A percentile compares a stretch with the other conserved stretches of the same genome.
phyloP scores from a whole-genome alignment of 495 filamentous ascomycete genomes.

The Aspergillus saccharolyticus region DNA sequence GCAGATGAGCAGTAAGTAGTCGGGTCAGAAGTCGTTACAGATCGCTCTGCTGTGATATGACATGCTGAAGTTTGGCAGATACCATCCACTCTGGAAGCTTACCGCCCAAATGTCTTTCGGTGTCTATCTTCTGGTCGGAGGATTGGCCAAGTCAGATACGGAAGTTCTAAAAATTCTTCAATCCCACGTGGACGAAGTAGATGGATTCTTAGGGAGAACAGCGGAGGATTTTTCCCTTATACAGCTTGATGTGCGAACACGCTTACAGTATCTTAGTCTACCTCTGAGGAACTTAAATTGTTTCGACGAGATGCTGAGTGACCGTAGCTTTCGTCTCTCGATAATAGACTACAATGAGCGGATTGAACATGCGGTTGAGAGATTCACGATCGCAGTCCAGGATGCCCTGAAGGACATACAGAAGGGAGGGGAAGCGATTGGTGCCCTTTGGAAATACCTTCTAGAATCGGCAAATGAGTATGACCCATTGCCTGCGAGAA shows the following conservation, averaged over 20 bases:
- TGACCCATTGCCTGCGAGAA: slow-evolving; percentile 36
- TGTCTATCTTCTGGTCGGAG: slow-evolving; percentile 79
- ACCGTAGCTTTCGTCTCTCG: slow-evolving; percentile 71
- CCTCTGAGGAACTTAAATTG: slow-evolving; percentile 77
- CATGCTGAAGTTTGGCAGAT: slow-evolving; percentile 27
- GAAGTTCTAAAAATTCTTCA: slow-evolving; percentile 88
- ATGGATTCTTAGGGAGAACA: slow-evolving; percentile 80
- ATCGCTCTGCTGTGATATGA: neutral
- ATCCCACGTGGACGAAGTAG: slow-evolving; percentile 87
- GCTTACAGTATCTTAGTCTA: slow-evolving; percentile 71
- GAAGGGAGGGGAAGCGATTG: slow-evolving; percentile 71
- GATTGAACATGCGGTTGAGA: slow-evolving; percentile 81
- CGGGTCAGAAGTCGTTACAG: neutral
- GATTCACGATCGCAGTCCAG: slow-evolving; percentile 68
- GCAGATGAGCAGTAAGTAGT: slow-evolving; percentile 48
- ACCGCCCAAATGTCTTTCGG: slow-evolving; percentile 92
- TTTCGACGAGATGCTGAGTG: slow-evolving; percentile 86
- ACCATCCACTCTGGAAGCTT: slow-evolving; percentile 86
- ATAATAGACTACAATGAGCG: slow-evolving; percentile 84
- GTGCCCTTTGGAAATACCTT: slow-evolving; percentile 73
- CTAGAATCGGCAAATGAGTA: slow-evolving; percentile 54
- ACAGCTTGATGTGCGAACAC: slow-evolving; percentile 64
- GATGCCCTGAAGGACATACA: slow-evolving; percentile 71
- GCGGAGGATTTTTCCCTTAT: slow-evolving; percentile 84
- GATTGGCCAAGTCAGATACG: slow-evolving; percentile 78